These are phyloP conservation scores for Clonostachys solani DNA, from an alignment of 2,329 filamentous ascomycete species.

Conservation along the genomic window DNA sequence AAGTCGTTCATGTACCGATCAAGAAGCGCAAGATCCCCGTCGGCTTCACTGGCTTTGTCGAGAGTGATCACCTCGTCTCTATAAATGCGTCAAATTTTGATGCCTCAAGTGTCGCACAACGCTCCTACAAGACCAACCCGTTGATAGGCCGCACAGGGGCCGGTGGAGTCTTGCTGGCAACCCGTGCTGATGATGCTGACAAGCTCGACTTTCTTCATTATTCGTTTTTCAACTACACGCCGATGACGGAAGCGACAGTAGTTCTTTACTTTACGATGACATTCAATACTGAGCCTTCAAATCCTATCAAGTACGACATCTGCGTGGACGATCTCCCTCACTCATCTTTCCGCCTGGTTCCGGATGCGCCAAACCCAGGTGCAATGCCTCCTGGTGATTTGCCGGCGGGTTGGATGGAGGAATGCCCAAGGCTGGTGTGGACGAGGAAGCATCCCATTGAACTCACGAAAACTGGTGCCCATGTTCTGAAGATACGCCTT, in stretches of 20 bases:
- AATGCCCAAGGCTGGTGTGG: conserved; percentile 39
- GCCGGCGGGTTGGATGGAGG: conserved; percentile 43
- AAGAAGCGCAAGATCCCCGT: conserved; percentile 2
- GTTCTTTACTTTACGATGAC: conserved; percentile 47
- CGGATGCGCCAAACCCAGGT: conserved; percentile 32
- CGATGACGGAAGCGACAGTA: conserved; percentile 22
- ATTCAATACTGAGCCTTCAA: conserved; percentile 43
- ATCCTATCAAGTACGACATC: conserved; percentile 46
- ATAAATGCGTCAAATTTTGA: conserved; percentile 21
- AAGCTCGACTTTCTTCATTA: conserved; percentile 16
- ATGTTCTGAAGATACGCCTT: conserved; percentile 46
- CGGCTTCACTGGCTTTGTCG: conserved; percentile 9
- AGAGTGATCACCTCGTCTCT: conserved; percentile 8
- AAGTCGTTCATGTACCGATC: conserved; percentile 6
- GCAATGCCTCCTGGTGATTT: conserved; percentile 32
- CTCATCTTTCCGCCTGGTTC: conserved; percentile 27
- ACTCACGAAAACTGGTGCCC: conserved; percentile 29
- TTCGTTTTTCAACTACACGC: conserved; percentile 21
- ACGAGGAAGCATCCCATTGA: conserved; percentile 37
- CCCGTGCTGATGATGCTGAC: conserved; percentile 9
- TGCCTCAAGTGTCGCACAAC: conserved; percentile 16
- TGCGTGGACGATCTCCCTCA: conserved; percentile 34
- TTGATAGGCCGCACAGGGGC: conserved; percentile 18
- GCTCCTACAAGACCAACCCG: conserved; percentile 17
- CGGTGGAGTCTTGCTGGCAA: conserved; percentile 28